Evolutionary conservation across 2,329 filamentous ascomycete species (phyloP).

Genomic region (Trichoderma sp.): DNA sequence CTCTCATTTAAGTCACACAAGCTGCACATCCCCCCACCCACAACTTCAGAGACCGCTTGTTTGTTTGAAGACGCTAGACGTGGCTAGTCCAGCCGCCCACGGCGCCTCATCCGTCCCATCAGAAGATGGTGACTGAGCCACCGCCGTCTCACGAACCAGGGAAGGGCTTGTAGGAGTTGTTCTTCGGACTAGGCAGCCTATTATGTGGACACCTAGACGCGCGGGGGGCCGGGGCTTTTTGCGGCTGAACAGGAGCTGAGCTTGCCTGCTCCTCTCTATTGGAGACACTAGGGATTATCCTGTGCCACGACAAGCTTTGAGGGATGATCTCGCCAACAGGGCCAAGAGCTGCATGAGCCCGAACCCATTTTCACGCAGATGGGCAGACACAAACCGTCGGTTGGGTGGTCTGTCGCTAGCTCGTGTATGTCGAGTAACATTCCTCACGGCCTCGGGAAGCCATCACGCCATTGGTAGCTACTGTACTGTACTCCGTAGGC

Average conservation of each 20-base stretch:
- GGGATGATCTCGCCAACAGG: not conserved
- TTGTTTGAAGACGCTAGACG: constrained; percentile 15
- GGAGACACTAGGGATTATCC: constrained; percentile 1
- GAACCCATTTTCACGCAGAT: not conserved
- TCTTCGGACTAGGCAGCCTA: constrained; percentile 4
- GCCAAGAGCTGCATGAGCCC: not conserved
- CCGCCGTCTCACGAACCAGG: constrained; percentile 11
- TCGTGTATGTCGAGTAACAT: not conserved
- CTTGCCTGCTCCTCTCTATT: constrained; percentile 9
- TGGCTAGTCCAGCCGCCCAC: constrained; percentile 13
- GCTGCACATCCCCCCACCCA: not conserved
- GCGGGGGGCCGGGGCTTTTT: constrained; percentile 11
- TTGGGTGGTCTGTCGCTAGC: not conserved
- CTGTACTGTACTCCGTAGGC: too few relatives aligned
- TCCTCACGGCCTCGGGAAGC: not conserved
- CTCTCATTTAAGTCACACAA: not conserved
- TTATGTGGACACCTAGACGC: constrained; percentile 10
- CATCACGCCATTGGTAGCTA: not conserved
- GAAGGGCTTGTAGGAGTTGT: not conserved
- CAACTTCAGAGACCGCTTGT: constrained; percentile 6
- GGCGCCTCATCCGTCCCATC: constrained; percentile 9
- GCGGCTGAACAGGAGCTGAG: constrained; percentile 19
- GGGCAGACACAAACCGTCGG: not conserved
- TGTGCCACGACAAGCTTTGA: constrained; percentile 4
- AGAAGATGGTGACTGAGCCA: constrained; percentile 13